These are phyloP conservation scores for Caloboletus firmus DNA, from an alignment of 1,284 basidiomycete genomes.

Conservation along the genomic window DNA sequence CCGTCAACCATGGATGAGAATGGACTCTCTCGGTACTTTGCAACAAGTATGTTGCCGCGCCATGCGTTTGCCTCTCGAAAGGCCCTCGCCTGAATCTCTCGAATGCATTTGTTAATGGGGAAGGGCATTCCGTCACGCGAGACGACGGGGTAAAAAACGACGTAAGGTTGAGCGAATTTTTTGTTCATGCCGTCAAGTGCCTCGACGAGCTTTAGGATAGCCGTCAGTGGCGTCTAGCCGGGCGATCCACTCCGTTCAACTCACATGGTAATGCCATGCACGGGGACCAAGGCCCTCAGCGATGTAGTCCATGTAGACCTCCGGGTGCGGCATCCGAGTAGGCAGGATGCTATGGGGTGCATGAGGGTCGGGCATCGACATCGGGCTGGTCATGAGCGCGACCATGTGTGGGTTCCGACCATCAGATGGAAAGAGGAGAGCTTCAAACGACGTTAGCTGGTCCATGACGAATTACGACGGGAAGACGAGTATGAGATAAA, in stretches of 20 bases:
- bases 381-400: slow-evolving; percentile 64
- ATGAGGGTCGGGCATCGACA: slow-evolving; percentile 48
- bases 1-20: slow-evolving; percentile 69
- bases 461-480: slow-evolving; percentile 46
- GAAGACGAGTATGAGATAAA: slow-evolving; percentile 9
- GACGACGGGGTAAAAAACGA: slow-evolving; percentile 71
- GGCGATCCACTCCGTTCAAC: slow-evolving; percentile 19
- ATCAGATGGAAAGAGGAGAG: slow-evolving; percentile 63
- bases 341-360: slow-evolving; percentile 41
- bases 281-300: slow-evolving; percentile 65
- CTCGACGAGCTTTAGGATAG: slow-evolving; percentile 56
- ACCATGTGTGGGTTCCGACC: slow-evolving; percentile 70
- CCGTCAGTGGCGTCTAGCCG: slow-evolving; percentile 19
- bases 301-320: slow-evolving; percentile 81
- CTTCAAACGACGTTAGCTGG: slow-evolving; percentile 57
- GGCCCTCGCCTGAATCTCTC: slow-evolving; percentile 63
- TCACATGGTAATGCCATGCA: slow-evolving; percentile 71
- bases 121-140: slow-evolving; percentile 78
- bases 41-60: slow-evolving; percentile 75
- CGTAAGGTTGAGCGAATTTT: slow-evolving; percentile 73
- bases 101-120: slow-evolving; percentile 70
- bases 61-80: slow-evolving; percentile 65
- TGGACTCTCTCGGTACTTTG: slow-evolving; percentile 68
- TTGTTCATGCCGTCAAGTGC: slow-evolving; percentile 75
- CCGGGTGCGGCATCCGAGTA: slow-evolving; percentile 72